Base-by-base conservation (phyloP, 352 stramenopile genomes). In the Pythium angustatum region DNA sequence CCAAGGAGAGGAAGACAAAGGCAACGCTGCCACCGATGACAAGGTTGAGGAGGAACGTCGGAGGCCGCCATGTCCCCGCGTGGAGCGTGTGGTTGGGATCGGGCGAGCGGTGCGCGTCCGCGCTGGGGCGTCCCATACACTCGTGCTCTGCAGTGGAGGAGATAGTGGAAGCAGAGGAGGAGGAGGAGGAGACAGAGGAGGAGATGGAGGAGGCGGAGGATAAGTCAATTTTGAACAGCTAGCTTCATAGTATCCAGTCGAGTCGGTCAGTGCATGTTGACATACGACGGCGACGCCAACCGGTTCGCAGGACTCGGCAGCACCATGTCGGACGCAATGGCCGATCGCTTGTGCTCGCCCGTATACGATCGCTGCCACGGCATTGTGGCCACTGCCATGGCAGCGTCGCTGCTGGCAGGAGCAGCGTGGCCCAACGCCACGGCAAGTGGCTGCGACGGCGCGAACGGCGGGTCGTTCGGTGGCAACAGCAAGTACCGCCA, bases 401-500 rank as follows among this genome's bases (percentile, higher is more conserved):
- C 5, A 38, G 53, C 26, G 54, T 33, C 24, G 64, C 8, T 5
- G 27, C n/a, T n/a, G n/a, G n/a, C 21, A 7, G 30, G 5, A 5
- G 49, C 19, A 8, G 30, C 31, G 19, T 45, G 27, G n/a, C 22
- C 49, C 49, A 64, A 28, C 11, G 66, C 64, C 27, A 24, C 49
- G 22, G 47, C 70, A 11, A 52, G 41, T 27, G 30, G 9, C 1
- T 34, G 49, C 40, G 50, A 45, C 57, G 43, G 59, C 24, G 33
- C 50, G 55, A 54, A 52, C 62, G 40, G 53, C 15, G 31, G 19
- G 58, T 53, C 53, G 11, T 21, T 66, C n/a, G 79, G 79, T 5
- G 79, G 79, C 36, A 73, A 69, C 14, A 91, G 68, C 53, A 93
- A 69, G 57, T 93, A 93, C 3, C 84, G 71, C 84, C 84, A 93